Percentiles rank a stretch among this genome's conserved stretches.
phyloP scores from a whole-genome alignment of 2,329 filamentous ascomycete species.

The Aspergillus hortae region DNA sequence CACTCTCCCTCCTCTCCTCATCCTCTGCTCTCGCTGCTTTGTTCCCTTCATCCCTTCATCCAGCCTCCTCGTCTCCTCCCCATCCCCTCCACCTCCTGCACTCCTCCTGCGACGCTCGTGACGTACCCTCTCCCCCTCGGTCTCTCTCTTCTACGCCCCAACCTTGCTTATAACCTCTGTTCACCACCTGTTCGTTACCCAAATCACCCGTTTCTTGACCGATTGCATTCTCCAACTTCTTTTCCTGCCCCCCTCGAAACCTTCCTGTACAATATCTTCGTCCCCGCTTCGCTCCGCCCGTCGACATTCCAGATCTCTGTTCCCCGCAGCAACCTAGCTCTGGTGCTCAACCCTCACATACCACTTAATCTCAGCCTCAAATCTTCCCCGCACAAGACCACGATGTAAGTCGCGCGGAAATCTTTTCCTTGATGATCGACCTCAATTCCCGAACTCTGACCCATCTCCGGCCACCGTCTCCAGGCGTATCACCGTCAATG shows the following conservation, averaged over 20 bases:
- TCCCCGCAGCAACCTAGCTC: background rate
- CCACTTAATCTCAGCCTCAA: background rate
- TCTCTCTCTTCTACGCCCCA: background rate
- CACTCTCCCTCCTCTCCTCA: background rate
- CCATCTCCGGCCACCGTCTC: background rate
- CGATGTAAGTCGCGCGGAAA: slow-evolving; percentile 16
- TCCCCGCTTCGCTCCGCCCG: background rate
- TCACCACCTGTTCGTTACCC: background rate
- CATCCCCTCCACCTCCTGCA: background rate
- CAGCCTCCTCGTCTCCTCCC: background rate
- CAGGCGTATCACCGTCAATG: slow-evolving; percentile 85
- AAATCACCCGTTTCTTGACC: background rate
- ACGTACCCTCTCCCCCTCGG: background rate
- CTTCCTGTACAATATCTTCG: background rate
- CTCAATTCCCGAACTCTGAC: background rate
- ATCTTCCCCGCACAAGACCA: slow-evolving; percentile 6
- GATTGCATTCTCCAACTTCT: background rate
- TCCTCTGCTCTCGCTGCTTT: background rate
- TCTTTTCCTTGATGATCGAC: background rate
- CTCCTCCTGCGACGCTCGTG: background rate
- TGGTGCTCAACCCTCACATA: background rate
- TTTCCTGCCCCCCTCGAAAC: background rate
- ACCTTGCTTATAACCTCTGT: background rate
- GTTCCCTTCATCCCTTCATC: background rate
- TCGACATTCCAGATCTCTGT: background rate